Conservation (phyloP, 1,284 basidiomycete species). For the Fomitopsis pinicola region DNA sequence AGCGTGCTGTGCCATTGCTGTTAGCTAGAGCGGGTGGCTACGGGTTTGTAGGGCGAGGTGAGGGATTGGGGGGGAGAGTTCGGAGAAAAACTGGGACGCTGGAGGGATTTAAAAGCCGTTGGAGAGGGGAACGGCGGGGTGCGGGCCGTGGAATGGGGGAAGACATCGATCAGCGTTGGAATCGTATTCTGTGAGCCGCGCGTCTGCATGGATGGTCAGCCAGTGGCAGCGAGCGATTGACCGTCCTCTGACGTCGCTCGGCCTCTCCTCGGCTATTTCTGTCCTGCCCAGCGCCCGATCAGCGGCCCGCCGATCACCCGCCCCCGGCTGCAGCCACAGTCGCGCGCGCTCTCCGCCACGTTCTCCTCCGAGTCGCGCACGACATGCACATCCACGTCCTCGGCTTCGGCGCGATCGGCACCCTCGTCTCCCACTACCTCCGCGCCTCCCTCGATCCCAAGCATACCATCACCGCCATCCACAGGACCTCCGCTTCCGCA, state of each 20-base stretch:
- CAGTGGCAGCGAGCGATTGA: neutral
- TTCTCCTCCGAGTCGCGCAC: neutral
- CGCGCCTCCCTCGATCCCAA: slow-evolving; percentile 50
- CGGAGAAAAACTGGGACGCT: neutral
- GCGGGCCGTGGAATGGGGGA: slow-evolving; percentile 2
- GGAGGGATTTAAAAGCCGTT: neutral
- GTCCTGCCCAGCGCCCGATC: neutral
- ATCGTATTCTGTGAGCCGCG: neutral
- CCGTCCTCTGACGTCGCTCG: neutral
- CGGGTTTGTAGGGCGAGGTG: slow-evolving; percentile 8
- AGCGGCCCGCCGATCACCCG: neutral
- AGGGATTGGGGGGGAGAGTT: neutral
- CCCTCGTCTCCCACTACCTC: slow-evolving; percentile 76
- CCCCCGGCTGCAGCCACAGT: neutral
- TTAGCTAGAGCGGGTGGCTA: slow-evolving; percentile 11
- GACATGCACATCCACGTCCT: slow-evolving; percentile 72
- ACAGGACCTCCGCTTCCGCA: slow-evolving; percentile 28
- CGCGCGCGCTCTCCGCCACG: neutral
- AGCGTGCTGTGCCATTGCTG: slow-evolving; percentile 35
- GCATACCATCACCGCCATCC: slow-evolving; percentile 65
- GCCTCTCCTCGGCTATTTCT: slow-evolving; percentile 1
- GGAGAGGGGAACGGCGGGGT: neutral
- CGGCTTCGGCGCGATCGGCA: slow-evolving; percentile 72
- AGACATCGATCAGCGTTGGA: slow-evolving; percentile 1
- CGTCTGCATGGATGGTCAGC: too few relatives aligned